These are phyloP conservation scores for Rhizoctonia solani DNA, from an alignment of 1,284 basidiomycete genomes.

Conservation along the genomic window DNA sequence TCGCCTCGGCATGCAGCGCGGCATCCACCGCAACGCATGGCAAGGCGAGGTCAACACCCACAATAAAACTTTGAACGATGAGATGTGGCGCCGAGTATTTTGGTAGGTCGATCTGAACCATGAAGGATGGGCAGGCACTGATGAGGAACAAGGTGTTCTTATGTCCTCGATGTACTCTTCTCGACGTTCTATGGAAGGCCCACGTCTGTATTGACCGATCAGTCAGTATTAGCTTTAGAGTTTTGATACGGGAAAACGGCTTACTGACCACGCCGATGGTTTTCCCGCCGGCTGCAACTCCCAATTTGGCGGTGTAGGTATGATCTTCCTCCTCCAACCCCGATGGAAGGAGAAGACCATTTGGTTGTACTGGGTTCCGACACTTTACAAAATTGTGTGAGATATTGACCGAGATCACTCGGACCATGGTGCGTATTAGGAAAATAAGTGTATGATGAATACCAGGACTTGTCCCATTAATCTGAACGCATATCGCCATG, in stretches of 20 bases:
- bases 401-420: slow-evolving; percentile 28
- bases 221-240: slow-evolving; percentile 4
- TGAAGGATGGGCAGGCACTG: neutral
- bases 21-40: slow-evolving; percentile 32
- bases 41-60: slow-evolving; percentile 35
- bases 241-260: neutral
- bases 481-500: neutral
- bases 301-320: slow-evolving; percentile 2
- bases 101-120: slow-evolving; percentile 3
- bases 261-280: neutral
- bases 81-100: slow-evolving; percentile 31
- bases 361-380: slow-evolving; percentile 11
- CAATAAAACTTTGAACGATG: slow-evolving; percentile 29
- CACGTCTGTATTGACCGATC: slow-evolving; percentile 23
- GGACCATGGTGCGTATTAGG: slow-evolving; percentile 19
- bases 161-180: slow-evolving; percentile 25
- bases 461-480: too few relatives aligned
- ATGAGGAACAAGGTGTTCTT: slow-evolving; percentile 5
- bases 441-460: neutral
- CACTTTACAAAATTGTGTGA: slow-evolving; percentile 29
- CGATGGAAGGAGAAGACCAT: slow-evolving; percentile 22
- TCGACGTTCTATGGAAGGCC: slow-evolving; percentile 30
- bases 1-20: slow-evolving; percentile 33
- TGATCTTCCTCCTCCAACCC: slow-evolving; percentile 20
- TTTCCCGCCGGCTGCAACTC: neutral